These are phyloP conservation scores for Metschnikowia gelsemii DNA, from an alignment of 805 yeast genomes.

Conservation along the genomic window DNA sequence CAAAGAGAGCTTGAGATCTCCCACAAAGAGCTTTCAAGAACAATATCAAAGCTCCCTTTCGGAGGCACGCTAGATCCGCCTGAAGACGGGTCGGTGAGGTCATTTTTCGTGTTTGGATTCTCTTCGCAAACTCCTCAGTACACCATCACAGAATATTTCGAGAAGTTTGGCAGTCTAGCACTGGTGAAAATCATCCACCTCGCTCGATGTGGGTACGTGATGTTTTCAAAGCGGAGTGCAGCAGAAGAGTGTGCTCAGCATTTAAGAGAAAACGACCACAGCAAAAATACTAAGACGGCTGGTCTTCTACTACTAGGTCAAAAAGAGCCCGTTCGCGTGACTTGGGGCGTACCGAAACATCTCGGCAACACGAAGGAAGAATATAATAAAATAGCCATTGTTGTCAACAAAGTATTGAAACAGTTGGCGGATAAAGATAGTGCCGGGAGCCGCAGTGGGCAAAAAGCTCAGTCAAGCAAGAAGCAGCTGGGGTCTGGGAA, in stretches of 20 bases:
- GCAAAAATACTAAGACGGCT: conserved; percentile 28
- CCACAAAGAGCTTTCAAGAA: conserved; percentile 27
- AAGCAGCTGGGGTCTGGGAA: neutral
- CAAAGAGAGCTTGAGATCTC: conserved; percentile 45
- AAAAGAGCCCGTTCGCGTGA: conserved; percentile 48
- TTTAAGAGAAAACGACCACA: conserved; percentile 27
- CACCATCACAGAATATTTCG: conserved; percentile 51
- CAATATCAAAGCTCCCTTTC: conserved; percentile 64
- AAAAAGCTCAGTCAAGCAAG: neutral
- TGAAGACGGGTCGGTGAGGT: conserved; percentile 42
- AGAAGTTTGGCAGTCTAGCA: conserved; percentile 46
- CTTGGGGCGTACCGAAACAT: conserved; percentile 52
- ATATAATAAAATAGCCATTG: conserved; percentile 46
- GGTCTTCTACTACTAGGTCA: conserved; percentile 34
- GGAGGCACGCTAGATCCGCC: conserved; percentile 50
- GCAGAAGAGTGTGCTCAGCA: conserved; percentile 48
- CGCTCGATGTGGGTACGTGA: conserved; percentile 63
- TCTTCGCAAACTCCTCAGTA: conserved; percentile 66
- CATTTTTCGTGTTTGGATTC: conserved; percentile 76
- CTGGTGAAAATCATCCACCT: conserved; percentile 52
- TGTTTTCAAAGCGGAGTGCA: conserved; percentile 46
- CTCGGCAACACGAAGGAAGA: conserved; percentile 46
- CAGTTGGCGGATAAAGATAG: conserved; percentile 48
- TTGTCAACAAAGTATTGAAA: conserved; percentile 53
- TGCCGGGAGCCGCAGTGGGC: conserved; percentile 3